Base-by-base conservation (phyloP, 495 filamentous ascomycete species). In the Xylaria nigripes region DNA sequence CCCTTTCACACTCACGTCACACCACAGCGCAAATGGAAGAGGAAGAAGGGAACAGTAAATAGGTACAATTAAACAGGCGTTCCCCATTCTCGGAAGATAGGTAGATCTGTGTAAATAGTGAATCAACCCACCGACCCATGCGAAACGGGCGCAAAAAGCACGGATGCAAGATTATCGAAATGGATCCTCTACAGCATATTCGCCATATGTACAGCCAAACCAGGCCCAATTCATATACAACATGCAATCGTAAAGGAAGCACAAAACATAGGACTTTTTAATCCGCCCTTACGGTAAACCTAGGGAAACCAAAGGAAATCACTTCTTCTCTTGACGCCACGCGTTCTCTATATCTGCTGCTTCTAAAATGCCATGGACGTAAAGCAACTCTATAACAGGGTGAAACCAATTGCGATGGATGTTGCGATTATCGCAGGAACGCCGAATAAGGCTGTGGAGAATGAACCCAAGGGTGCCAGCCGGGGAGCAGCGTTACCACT, bases 401-500 rank as follows among this genome's bases (percentile, higher is more conserved):
- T 60, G 58, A 66, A 54, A 7, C 63, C 63, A 6, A 62, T 55
- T 2, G 63, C 59, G 47, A 64, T 60, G 12, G 43, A 64, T 19
- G 63, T 34, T 13, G 63, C 61, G 38, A 66, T 47, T 4, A 66
- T 46, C 22, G 61, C 58, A 24, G 63, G 61, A 51, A 66, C 56
- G 41, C 56, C 50, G 42, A 66, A 61, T 46, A 56, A 19, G 18
- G 58, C 59, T 15, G 58, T 51, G 18, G 63, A 66, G 38, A 60
- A 5, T 18, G 57, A 29, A 32, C 56, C 56, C 8, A 63, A 48
- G 22, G 63, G 61, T 13, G 57, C 60, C 23, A 63, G 29, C 12
- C 48, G 59, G 45, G 63, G 45, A 7, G 58, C 56, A 21, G 63
- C 63, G 27, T 47, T 66, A n/a, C 40, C 43, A 8, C 38, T 38